Conservation (phyloP, 768 basidiomycete species). For the Pleurotus eryngii region DNA sequence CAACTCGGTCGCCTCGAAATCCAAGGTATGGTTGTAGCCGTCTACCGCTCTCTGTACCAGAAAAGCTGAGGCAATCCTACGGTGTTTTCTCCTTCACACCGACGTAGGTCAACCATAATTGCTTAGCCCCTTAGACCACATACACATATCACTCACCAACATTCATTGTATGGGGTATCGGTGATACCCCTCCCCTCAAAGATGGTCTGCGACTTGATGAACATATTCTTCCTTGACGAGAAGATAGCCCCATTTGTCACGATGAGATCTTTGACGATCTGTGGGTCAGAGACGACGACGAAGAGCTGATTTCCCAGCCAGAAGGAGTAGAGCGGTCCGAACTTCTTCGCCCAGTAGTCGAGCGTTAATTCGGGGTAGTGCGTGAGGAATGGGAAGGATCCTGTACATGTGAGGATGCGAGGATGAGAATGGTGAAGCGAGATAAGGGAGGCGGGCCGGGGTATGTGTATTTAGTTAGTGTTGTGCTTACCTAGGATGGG, state of each 20-base stretch:
- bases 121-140: not conserved
- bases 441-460: not conserved
- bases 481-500: slow-evolving; percentile 18
- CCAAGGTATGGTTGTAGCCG: slow-evolving; percentile 31
- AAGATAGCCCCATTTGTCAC: slow-evolving; percentile 44
- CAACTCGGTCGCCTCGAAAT: slow-evolving; percentile 35
- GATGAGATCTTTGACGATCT: slow-evolving; percentile 40
- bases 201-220: slow-evolving; percentile 42
- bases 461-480: not conserved
- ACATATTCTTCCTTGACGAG: slow-evolving; percentile 45
- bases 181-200: slow-evolving; percentile 42
- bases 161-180: slow-evolving; percentile 38
- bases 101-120: not conserved
- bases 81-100: slow-evolving; percentile 34
- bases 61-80: slow-evolving; percentile 31
- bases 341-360: slow-evolving; percentile 39
- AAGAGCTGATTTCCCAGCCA: slow-evolving; percentile 48
- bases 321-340: slow-evolving; percentile 41
- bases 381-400: slow-evolving; percentile 37
- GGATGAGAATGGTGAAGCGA: no score
- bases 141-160: slow-evolving; percentile 25
- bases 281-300: slow-evolving; percentile 41
- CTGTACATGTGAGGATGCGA: slow-evolving; percentile 9
- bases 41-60: slow-evolving; percentile 33
- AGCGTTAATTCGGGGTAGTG: slow-evolving; percentile 40